Evolutionary conservation across 2,329 filamentous ascomycete genomes (phyloP), one percentile per base, ranked within the genome.

Genomic region (Botrytis pseudocinerea): DNA sequence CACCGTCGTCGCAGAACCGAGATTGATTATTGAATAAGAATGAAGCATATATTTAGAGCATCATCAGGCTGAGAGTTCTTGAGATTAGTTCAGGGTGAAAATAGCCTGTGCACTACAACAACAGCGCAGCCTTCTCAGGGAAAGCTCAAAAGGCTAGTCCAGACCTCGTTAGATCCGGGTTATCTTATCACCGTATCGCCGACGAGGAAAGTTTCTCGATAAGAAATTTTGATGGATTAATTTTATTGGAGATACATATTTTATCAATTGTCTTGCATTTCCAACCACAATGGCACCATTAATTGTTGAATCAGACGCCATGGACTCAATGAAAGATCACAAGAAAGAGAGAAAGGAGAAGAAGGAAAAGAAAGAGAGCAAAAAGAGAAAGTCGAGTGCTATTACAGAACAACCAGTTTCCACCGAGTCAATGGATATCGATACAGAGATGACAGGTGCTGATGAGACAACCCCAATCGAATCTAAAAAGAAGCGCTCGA

Each of bases 371-470:
- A 72, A 69, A 46, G 70, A 65, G 25, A 71, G 54, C 72, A 77
- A 76, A 68, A 77, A 77, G 61, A 76, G 75, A 70, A 77, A 77
- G 72, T 71, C 74, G 20, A 68, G 63, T n/a, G 72, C 59, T 18
- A 60, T 74, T 59, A 69, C 70, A 12, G 70, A 72, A 60, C 63
- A 72, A 51, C 28, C 63, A 61, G 38, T 38, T 42, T 28, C 54
- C 38, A 51, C 42, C 5, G 48, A 69, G 18, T 46, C 28, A 25
- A 65, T 72, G 42, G 51, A 48, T 60, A 64, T 75, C 38, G 63
- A 72, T 25, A n/a, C 54, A 51, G 54, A 72, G 32, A 61, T 69
- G 28, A 44, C 42, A 4, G 70, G 32, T n/a, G 51, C 8, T 66
- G 70, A 48, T 9, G 42, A 65, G 59, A 57, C 16, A 12, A 40